A percentile compares a stretch with the other conserved stretches of the same genome.
phyloP scores from a whole-genome alignment of 495 filamentous ascomycete genomes.

The Pseudoneurospora amorphoporcata region DNA sequence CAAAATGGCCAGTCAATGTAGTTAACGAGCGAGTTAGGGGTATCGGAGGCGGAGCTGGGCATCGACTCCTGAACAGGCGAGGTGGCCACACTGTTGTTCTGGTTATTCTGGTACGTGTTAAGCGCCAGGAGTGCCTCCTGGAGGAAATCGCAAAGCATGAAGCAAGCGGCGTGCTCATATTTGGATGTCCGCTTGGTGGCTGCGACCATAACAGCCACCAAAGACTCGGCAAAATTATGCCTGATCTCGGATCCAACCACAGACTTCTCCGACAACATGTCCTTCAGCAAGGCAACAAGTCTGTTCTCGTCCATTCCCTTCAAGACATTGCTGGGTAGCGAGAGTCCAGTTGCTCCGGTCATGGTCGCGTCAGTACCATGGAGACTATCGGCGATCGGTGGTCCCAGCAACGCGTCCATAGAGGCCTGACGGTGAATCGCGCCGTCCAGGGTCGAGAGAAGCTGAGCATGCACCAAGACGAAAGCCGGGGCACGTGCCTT shows the following conservation, averaged over 20 bases:
- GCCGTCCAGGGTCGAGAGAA: constrained; percentile 70
- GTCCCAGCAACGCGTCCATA: constrained; percentile 41
- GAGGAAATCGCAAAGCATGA: constrained; percentile 83
- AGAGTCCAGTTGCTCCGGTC: constrained; percentile 43
- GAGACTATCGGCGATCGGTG: constrained; percentile 68
- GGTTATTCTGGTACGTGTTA: constrained; percentile 28
- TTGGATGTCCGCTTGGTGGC: constrained; percentile 65
- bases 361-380: constrained; percentile 64
- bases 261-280: constrained; percentile 68
- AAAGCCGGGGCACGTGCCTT: constrained; percentile 70
- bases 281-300: constrained; percentile 74
- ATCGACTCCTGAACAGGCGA: constrained; percentile 11
- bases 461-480: constrained; percentile 74
- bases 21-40: constrained; percentile 7
- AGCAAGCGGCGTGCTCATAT: constrained; percentile 83
- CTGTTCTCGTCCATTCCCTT: constrained; percentile 89
- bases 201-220: constrained; percentile 62
- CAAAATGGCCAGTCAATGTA: constrained; percentile 80
- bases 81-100: constrained; percentile 32
- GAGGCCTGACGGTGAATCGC: constrained; percentile 66
- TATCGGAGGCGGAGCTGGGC: constrained; percentile 3
- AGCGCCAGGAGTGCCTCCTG: constrained; percentile 55
- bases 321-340: constrained; percentile 50
- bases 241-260: constrained; percentile 40
- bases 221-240: constrained; percentile 68